These are phyloP conservation scores for Cyamopsis tetragonoloba DNA, from an alignment of 306 rosid species.

Conservation along the genomic window DNA sequence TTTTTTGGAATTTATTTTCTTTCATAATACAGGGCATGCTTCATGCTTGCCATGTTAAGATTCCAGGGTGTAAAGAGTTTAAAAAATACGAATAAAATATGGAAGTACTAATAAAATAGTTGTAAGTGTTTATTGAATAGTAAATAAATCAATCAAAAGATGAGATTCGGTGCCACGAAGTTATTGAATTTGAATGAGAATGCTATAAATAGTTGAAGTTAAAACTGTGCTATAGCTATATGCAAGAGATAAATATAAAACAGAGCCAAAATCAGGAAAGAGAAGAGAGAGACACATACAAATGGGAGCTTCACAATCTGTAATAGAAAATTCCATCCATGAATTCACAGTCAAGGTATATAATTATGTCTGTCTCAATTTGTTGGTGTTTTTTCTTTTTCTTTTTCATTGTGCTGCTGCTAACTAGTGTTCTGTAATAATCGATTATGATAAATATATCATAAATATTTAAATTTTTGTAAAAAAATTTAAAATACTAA, in stretches of 20 bases:
- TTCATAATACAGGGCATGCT: background rate
- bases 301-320: constrained; percentile 80
- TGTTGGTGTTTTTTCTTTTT: too few relatives aligned
- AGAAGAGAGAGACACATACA: background rate
- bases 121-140: background rate
- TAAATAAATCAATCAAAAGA: too few relatives aligned
- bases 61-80: constrained; percentile 28
- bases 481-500: too few relatives aligned
- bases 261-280: background rate
- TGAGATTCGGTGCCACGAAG: background rate
- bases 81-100: background rate
- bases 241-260: background rate
- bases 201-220: constrained; percentile 29
- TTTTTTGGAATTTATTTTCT: background rate
- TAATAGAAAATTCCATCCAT: constrained; percentile 60
- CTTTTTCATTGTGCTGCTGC: too few relatives aligned
- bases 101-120: background rate
- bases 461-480: too few relatives aligned
- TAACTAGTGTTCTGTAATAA: too few relatives aligned
- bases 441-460: too few relatives aligned
- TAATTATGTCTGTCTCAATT: background rate
- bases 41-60: constrained; percentile 28
- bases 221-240: background rate
- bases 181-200: background rate
- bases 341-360: constrained; percentile 82